Conservation (phyloP, 768 basidiomycete genomes). For the Hygrocybe coccinea region DNA sequence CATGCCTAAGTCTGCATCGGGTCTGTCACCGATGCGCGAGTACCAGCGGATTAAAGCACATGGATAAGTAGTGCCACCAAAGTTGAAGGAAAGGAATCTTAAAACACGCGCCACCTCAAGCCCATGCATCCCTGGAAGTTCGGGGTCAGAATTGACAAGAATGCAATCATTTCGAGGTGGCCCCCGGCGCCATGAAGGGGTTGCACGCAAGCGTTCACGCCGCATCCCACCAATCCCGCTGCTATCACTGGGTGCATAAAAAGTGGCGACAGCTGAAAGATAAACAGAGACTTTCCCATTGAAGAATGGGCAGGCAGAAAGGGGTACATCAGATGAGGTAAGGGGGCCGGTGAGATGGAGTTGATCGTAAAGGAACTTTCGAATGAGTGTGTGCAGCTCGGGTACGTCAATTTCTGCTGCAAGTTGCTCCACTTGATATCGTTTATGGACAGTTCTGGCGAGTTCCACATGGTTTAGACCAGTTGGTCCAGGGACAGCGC, state of each 20-base stretch:
- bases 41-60: conserved; percentile 14
- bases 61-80: neutral
- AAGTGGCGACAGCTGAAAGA: conserved; percentile 14
- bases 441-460: neutral
- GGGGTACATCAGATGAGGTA: neutral
- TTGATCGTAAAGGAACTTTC: conserved; percentile 23
- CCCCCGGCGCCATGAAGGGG: conserved; percentile 1
- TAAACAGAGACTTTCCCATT: conserved; percentile 3
- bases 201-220: conserved; percentile 22
- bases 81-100: conserved; percentile 23
- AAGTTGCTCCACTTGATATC: neutral
- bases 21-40: neutral
- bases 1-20: conserved; percentile 15
- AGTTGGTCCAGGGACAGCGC: neutral
- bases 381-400: conserved; percentile 17
- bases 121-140: conserved; percentile 19
- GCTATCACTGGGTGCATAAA: conserved; percentile 27
- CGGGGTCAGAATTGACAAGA: conserved; percentile 18
- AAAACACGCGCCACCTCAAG: conserved; percentile 24
- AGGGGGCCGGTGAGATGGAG: neutral
- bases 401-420: conserved; percentile 9
- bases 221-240: conserved; percentile 25
- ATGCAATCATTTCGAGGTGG: conserved; percentile 21
- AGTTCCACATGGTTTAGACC: neutral
- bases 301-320: neutral